These are phyloP conservation scores for Nakazawaea populi DNA, from an alignment of 805 yeast genomes.

Conservation along the genomic window DNA sequence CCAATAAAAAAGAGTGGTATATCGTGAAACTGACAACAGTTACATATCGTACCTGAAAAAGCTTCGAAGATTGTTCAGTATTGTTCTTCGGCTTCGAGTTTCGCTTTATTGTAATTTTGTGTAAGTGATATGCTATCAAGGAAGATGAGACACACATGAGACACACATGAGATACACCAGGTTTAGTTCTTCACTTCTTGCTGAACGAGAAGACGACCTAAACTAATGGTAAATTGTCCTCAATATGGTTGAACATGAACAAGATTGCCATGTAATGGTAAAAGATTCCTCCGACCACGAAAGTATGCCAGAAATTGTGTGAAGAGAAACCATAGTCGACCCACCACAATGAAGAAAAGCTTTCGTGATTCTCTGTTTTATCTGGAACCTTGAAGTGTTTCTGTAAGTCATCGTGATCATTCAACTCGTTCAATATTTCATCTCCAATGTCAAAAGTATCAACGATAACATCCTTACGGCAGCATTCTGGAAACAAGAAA, in stretches of 20 bases:
- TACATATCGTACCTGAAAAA: too few species aligned
- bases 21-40: too few species aligned
- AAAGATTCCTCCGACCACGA: constrained; percentile 82
- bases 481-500: constrained; percentile 82
- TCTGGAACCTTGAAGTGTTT: constrained; percentile 37
- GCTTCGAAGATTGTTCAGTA: too few species aligned
- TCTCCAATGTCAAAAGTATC: constrained; percentile 34
- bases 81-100: too few species aligned
- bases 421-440: constrained; percentile 24
- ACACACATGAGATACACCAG: too few species aligned
- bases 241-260: constrained; percentile 48
- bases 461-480: constrained; percentile 63
- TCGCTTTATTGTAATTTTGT: too few species aligned
- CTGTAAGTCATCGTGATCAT: constrained; percentile 20
- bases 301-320: constrained; percentile 92
- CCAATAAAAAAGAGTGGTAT: too few species aligned
- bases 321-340: constrained; percentile 69
- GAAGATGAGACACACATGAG: too few species aligned
- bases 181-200: too few species aligned
- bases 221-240: constrained; percentile 1
- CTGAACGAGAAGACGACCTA: background rate
- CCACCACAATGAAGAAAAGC: constrained; percentile 71
- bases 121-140: too few species aligned
- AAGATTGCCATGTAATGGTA: constrained; percentile 82
- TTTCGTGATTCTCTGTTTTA: constrained; percentile 22